Conservation (phyloP, 169 alveolate genomes). For the Perkinsus olseni region DNA sequence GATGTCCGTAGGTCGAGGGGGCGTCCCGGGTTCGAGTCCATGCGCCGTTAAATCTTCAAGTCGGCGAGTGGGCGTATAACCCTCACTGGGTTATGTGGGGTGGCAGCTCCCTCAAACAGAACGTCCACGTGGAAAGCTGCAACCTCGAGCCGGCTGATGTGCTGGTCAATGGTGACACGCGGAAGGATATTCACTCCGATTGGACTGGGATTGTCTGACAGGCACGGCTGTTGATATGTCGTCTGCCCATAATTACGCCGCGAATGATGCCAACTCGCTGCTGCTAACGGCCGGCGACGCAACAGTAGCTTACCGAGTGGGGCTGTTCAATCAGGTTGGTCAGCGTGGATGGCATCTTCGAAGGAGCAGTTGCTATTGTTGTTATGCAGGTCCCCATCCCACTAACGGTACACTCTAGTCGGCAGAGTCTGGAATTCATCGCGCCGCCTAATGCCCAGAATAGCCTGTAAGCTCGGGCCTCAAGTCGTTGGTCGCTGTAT, state of each 20-base stretch:
- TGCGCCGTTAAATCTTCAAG: neutral
- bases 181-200: neutral
- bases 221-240: neutral
- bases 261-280: neutral
- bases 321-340: neutral
- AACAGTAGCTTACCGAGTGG: neutral
- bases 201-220: too few species aligned
- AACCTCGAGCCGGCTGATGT: neutral
- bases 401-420: neutral
- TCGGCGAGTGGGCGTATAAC: neutral
- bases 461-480: neutral
- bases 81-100: neutral
- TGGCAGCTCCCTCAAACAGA: neutral
- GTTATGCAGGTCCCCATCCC: neutral
- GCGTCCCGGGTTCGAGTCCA: conserved; percentile 3
- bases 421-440: neutral
- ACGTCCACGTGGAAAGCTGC: neutral
- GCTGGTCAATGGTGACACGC: neutral
- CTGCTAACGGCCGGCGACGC: neutral
- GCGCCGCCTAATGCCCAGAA: neutral
- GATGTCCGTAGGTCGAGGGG: neutral
- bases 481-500: too few species aligned
- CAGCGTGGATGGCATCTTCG: too few species aligned
- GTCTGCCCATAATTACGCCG: neutral
- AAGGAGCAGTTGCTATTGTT: too few species aligned